Percentiles rank a stretch among this genome's conserved stretches.
These are phyloP conservation scores for Chlamydomonas schloesseri DNA, from an alignment of 139 green algal species.

Conservation along the genomic window DNA sequence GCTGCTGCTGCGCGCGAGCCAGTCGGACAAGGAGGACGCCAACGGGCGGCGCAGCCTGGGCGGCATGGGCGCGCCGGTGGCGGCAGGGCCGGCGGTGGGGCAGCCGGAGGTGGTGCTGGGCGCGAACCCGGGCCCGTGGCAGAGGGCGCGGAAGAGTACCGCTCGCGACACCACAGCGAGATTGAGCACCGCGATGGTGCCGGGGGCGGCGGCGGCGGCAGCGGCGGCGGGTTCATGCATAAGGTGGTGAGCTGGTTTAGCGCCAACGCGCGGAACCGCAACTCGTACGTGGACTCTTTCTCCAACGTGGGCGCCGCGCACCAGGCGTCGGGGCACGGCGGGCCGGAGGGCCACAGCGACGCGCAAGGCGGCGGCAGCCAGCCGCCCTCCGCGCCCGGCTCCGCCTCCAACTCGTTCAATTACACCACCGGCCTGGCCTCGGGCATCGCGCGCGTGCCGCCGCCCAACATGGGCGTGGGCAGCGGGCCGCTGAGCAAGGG, in stretches of 20 bases:
- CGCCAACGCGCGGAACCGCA: constrained; percentile 17
- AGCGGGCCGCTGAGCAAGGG: constrained; percentile 1
- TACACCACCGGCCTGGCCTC: constrained; percentile 27
- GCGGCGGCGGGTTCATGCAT: constrained; percentile 38
- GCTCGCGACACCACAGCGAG: constrained; percentile 9
- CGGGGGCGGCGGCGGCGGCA: neutral
- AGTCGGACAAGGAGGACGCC: constrained; percentile 11
- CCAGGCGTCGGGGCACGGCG: neutral
- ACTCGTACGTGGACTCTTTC: constrained; percentile 26
- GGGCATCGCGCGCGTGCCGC: constrained; percentile 14
- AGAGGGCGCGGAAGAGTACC: constrained; percentile 26
- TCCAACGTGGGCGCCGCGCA: neutral
- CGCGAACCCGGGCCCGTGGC: neutral
- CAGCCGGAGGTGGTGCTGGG: neutral
- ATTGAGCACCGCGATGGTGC: neutral
- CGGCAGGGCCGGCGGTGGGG: too few species aligned
- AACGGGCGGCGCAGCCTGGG: neutral
- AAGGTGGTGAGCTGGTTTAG: constrained; percentile 28
- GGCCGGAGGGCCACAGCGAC: neutral
- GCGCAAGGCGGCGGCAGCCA: constrained; percentile 12
- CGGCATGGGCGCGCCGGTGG: neutral
- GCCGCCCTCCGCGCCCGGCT: constrained; percentile 1
- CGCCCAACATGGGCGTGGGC: constrained; percentile 12
- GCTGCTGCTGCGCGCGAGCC: constrained; percentile 27
- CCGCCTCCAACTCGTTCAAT: constrained; percentile 47